phyloP scores from a whole-genome alignment of 2,329 filamentous ascomycete species.

The Cytospora leucostoma region DNA sequence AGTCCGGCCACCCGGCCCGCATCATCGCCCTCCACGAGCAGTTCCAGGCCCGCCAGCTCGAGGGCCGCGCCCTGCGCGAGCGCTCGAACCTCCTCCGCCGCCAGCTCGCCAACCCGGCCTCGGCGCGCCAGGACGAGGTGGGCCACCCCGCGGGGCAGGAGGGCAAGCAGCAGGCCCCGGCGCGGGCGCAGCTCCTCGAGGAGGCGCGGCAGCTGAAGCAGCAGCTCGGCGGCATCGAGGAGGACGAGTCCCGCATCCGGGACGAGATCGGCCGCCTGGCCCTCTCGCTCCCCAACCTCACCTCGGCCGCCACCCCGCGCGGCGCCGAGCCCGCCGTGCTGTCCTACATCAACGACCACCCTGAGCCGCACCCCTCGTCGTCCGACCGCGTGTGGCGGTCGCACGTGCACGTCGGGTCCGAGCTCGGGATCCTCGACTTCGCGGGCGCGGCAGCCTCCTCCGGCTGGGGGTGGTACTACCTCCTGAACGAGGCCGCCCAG shows the following conservation, averaged over 20 bases:
- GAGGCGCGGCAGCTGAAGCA: slow-evolving; percentile 68
- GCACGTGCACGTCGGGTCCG: slow-evolving; percentile 82
- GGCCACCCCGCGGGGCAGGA: slow-evolving; percentile 35
- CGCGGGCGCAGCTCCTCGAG: slow-evolving; percentile 57
- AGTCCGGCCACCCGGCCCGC: slow-evolving; percentile 54
- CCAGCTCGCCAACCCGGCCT: slow-evolving; percentile 55
- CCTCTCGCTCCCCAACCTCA: slow-evolving; percentile 82
- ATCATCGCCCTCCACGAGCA: slow-evolving; percentile 59
- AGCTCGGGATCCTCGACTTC: slow-evolving; percentile 92
- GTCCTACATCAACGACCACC: slow-evolving; percentile 77
- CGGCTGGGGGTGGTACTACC: slow-evolving; percentile 98
- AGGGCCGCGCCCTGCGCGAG: slow-evolving; percentile 63
- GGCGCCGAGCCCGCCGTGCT: slow-evolving; percentile 67
- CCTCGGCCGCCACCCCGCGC: slow-evolving; percentile 72
- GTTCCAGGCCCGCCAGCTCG: slow-evolving; percentile 62
- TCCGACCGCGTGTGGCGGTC: slow-evolving; percentile 62
- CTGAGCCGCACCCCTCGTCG: slow-evolving; percentile 38
- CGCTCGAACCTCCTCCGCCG: slow-evolving; percentile 65
- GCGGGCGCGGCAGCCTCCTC: slow-evolving; percentile 75
- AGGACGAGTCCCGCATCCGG: slow-evolving; percentile 59
- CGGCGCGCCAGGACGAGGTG: slow-evolving; percentile 47
- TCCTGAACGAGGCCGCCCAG: slow-evolving; percentile 86
- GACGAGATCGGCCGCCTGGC: slow-evolving; percentile 74
- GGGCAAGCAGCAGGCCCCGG: slow-evolving; percentile 39
- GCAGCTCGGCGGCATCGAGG: slow-evolving; percentile 60